These are phyloP conservation scores for Pisolithus orientalis DNA, from an alignment of 768 basidiomycete species.

Conservation along the genomic window DNA sequence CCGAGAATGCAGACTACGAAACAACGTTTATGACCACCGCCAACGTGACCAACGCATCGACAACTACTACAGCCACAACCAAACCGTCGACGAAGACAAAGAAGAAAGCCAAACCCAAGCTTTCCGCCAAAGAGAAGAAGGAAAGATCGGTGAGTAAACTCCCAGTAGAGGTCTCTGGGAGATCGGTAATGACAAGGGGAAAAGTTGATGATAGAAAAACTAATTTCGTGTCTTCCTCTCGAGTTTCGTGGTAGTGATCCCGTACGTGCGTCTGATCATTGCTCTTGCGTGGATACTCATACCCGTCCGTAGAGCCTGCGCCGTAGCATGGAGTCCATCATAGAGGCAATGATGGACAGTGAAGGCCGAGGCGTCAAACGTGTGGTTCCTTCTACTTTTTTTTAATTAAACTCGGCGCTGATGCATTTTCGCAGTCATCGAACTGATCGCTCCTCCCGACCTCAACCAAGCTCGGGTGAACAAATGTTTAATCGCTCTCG, in stretches of 20 bases:
- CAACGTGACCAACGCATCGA: slow-evolving; percentile 8
- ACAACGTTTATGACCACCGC: slow-evolving; percentile 29
- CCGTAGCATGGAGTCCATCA: slow-evolving; percentile 72
- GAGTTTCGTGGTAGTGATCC: slow-evolving; percentile 90
- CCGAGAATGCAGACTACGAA: slow-evolving; percentile 26
- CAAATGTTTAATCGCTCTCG: slow-evolving; percentile 88
- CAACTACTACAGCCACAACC: slow-evolving; percentile 32
- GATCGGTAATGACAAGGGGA: background rate
- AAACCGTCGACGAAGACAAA: slow-evolving; percentile 39
- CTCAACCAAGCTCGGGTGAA: slow-evolving; percentile 88
- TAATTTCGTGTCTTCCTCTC: slow-evolving; percentile 72
- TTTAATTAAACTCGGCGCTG: background rate
- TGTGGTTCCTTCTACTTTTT: slow-evolving; percentile 28
- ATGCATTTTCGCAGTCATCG: slow-evolving; percentile 48
- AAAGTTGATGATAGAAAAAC: slow-evolving; percentile 59
- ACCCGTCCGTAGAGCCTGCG: slow-evolving; percentile 51
- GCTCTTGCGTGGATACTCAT: background rate
- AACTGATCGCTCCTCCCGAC: slow-evolving; percentile 73
- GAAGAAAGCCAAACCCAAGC: slow-evolving; percentile 58
- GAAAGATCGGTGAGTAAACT: slow-evolving; percentile 56
- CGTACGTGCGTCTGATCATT: slow-evolving; percentile 37
- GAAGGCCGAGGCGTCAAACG: slow-evolving; percentile 52
- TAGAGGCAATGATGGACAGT: slow-evolving; percentile 68
- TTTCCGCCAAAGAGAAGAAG: slow-evolving; percentile 78
- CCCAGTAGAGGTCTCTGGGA: background rate